Base-by-base conservation (phyloP, 345 rosid genomes). In the Excoecaria agallocha region DNA sequence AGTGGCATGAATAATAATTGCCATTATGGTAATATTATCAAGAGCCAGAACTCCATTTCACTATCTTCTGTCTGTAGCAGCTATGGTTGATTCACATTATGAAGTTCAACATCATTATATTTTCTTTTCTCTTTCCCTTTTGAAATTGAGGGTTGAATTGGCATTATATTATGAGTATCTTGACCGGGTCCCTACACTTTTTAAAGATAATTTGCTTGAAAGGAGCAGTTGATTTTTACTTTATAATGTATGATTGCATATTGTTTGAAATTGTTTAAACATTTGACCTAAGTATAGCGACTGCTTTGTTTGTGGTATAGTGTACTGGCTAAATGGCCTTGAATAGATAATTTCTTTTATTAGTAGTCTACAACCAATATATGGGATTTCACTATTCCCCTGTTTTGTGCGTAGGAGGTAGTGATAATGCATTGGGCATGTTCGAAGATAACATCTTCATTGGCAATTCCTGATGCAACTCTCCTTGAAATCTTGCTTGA, bases 381-480 rank as follows among this genome's bases (percentile, higher is more conserved):
- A 16, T 74, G 46, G n/a, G 61, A 56, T 43, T 46, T 74, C 37
- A 65, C 30, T 65, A 39, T 35, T 56, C 60, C 68, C 64, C 74
- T 30, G 3, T 70, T 76, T 79, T 54, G 80, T 58, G 46, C 69
- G 22, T 69, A 93, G 99, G 99, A 93, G 84, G 93, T 89, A 82
- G 99, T 93, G 78, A 88, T 95, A 85, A 95, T 93, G 98, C 99
- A 95, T 71, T 95, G 99, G 99, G 92, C 99, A 15, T 93, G 99
- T 84, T 84, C 92, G 24, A 95, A 93, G 86, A 91, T 95, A 81
- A 87, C 97, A 60, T 90, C 98, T 83, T 95, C 96, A 30, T 84
- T 89, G 78, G 87, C 99, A 68, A 89, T 89, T 82, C 91, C 97
- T 55, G 99, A 95, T 81, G 80, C 88, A 70, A 76, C 82, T 71